phyloP scores from a whole-genome alignment of 2,329 filamentous ascomycete genomes.

The Byssochlamys sp. region DNA sequence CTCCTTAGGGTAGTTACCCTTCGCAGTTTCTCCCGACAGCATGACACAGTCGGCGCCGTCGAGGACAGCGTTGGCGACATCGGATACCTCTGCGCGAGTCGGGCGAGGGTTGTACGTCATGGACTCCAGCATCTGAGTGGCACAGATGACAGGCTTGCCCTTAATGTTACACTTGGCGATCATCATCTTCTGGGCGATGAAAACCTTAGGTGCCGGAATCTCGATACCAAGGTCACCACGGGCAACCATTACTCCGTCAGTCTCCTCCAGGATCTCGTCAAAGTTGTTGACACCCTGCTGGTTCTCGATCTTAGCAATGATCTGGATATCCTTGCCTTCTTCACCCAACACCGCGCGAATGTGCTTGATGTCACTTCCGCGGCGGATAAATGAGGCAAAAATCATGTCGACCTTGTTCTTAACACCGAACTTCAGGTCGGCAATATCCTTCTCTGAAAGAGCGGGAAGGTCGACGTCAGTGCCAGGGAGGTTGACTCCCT shows the following conservation, averaged over 20 bases:
- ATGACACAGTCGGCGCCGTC: constrained; percentile 99
- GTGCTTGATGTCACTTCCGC: constrained; percentile 80
- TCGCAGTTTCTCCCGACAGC: constrained; percentile 97
- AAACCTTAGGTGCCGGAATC: constrained; percentile 95
- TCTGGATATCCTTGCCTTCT: constrained; percentile 92
- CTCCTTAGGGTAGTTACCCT: constrained; percentile 87
- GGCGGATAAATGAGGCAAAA: constrained; percentile 96
- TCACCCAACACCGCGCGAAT: constrained; percentile 86
- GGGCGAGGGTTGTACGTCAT: constrained; percentile 99
- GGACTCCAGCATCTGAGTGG: constrained; percentile 98
- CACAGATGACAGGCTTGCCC: constrained; percentile 97
- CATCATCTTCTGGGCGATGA: constrained; percentile 99
- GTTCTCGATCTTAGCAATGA: constrained; percentile 99
- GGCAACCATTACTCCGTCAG: constrained; percentile 98
- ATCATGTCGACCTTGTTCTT: constrained; percentile 99
- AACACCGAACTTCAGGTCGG: constrained; percentile 85
- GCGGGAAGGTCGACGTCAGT: constrained; percentile 96
- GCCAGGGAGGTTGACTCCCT: constrained; percentile 98
- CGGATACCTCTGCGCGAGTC: constrained; percentile 94
- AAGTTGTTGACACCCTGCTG: constrained; percentile 99
- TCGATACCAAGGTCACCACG: constrained; percentile 98
- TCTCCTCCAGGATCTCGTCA: constrained; percentile 87
- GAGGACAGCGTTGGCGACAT: constrained; percentile 94
- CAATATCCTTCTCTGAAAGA: constrained; percentile 95
- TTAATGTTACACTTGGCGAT: constrained; percentile 99